Percentiles rank a stretch among this genome's conserved stretches.
Conservation (phyloP, 768 basidiomycete genomes). For the Rhizopogon vinicolor region DNA sequence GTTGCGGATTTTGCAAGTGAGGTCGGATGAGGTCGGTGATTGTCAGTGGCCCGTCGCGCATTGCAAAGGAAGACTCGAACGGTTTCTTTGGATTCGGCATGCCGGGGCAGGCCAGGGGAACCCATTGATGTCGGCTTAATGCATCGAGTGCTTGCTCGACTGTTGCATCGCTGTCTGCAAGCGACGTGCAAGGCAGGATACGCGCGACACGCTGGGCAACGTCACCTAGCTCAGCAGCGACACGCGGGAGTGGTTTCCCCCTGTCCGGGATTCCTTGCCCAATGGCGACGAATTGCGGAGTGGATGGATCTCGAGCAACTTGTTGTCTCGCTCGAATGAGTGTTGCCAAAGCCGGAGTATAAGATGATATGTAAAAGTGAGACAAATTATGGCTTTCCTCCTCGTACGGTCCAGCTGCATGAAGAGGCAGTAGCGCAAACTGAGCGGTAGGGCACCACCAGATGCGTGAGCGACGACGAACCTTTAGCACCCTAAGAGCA, state of each 20-base stretch:
- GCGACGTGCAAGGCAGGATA: conserved; percentile 8
- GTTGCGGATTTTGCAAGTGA: conserved; percentile 1
- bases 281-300: conserved; percentile 9
- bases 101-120: conserved; percentile 30
- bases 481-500: no score
- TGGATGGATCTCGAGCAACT: background rate
- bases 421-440: conserved; percentile 25
- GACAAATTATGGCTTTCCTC: conserved; percentile 5
- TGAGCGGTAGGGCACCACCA: conserved; percentile 14
- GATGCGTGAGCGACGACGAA: conserved; percentile 11
- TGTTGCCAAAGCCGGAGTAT: conserved; percentile 13
- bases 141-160: conserved; percentile 6
- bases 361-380: conserved; percentile 26
- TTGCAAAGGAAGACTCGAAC: no score
- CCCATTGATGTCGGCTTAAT: conserved; percentile 17
- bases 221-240: conserved; percentile 11
- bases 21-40: conserved; percentile 17
- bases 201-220: conserved; percentile 2
- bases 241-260: conserved; percentile 4
- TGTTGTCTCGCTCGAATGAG: conserved; percentile 12
- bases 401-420: conserved; percentile 27
- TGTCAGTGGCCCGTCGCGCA: background rate
- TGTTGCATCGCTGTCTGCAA: conserved; percentile 11
- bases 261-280: conserved; percentile 9
- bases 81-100: conserved; percentile 10